Evolutionary conservation across 305 asterid species (phyloP).

Genomic region (Fraxinus dipetala): DNA sequence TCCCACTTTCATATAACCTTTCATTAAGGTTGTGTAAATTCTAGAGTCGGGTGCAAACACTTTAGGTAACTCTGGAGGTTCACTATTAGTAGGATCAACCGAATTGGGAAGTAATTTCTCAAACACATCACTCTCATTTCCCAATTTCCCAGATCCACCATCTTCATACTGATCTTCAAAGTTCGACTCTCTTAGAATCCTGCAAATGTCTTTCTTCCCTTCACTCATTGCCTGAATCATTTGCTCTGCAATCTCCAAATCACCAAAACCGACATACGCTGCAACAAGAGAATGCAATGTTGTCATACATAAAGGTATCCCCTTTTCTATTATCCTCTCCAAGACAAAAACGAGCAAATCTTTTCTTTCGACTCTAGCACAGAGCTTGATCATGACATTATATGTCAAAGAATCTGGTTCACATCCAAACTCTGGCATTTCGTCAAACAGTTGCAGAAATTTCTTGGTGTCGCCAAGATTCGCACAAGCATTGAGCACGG

Average conservation of each 20-base stretch:
- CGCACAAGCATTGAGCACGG: constrained; percentile 88
- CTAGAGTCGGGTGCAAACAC: constrained; percentile 64
- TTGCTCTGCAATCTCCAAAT: constrained; percentile 69
- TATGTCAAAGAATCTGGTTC: constrained; percentile 79
- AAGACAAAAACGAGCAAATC: constrained; percentile 75
- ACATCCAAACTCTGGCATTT: constrained; percentile 65
- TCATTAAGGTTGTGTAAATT: constrained; percentile 86
- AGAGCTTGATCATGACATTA: constrained; percentile 80
- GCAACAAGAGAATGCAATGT: constrained; percentile 88
- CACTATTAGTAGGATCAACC: constrained; percentile 24
- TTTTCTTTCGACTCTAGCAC: constrained; percentile 71
- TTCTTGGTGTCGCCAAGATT: constrained; percentile 59
- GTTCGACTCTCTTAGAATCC: constrained; percentile 52
- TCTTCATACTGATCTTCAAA: constrained; percentile 25
- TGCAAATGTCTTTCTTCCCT: constrained; percentile 76
- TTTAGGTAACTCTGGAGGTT: constrained; percentile 56
- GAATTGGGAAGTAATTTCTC: constrained; percentile 67
- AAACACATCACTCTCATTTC: constrained; percentile 30
- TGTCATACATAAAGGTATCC: constrained; percentile 56
- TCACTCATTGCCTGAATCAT: constrained; percentile 82
- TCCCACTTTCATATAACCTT: constrained; percentile 86
- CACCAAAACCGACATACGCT: constrained; percentile 87
- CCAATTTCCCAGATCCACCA: not conserved
- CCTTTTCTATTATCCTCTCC: constrained; percentile 70
- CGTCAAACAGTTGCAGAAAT: constrained; percentile 73